These are phyloP conservation scores for Candida odintsovae DNA, from an alignment of 805 yeast species.

Conservation along the genomic window DNA sequence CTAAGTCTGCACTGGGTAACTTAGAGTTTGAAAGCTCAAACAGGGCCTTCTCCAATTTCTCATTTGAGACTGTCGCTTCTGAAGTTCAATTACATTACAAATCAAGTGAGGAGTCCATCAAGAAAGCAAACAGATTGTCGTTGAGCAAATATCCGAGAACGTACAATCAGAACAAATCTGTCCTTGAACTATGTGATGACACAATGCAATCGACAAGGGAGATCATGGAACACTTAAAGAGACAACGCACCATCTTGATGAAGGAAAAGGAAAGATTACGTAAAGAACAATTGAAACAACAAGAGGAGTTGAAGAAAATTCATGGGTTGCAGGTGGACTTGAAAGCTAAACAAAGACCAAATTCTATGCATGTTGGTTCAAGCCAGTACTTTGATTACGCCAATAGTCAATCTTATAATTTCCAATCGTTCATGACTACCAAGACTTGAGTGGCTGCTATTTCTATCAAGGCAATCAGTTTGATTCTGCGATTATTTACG, in stretches of 20 bases:
- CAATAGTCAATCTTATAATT: constrained; percentile 13
- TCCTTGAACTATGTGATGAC: constrained; percentile 21
- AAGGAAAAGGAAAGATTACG: constrained; percentile 10
- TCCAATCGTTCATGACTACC: constrained; percentile 13
- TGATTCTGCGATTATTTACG: too few species aligned
- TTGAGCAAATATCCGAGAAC: not conserved
- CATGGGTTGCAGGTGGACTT: constrained; percentile 10
- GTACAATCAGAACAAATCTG: constrained; percentile 1
- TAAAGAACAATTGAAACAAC: constrained; percentile 10
- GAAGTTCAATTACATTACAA: constrained; percentile 16
- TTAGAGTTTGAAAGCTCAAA: constrained; percentile 1
- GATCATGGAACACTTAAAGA: constrained; percentile 19
- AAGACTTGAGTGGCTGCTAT: not conserved
- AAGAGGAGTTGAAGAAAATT: constrained; percentile 8
- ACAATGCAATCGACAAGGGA: constrained; percentile 17
- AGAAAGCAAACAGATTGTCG: not conserved
- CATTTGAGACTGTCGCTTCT: constrained; percentile 22
- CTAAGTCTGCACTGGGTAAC: constrained; percentile 9
- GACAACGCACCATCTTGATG: constrained; percentile 19
- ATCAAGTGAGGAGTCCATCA: not conserved
- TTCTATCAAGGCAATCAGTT: not conserved
- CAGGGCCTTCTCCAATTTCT: constrained; percentile 13
- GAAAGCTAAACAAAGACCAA: constrained; percentile 1
- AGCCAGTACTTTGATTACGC: constrained; percentile 18
- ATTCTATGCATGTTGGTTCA: not conserved